A percentile compares a stretch with the other conserved stretches of the same genome.
Conservation (phyloP, 345 rosid species). For the Populus alba region DNA sequence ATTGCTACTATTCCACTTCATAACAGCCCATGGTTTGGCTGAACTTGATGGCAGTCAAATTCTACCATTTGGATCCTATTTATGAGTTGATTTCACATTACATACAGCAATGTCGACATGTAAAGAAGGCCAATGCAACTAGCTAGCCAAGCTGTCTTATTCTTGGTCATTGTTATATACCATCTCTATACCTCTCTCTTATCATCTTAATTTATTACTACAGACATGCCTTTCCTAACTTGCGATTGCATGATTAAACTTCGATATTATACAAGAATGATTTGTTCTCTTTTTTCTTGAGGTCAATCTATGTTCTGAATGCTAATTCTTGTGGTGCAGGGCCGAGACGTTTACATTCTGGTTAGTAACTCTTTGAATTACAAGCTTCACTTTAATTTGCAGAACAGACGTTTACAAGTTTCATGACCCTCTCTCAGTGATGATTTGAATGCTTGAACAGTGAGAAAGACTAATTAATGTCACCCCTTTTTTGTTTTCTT, state of each 20-base stretch:
- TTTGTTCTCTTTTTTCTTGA: background rate
- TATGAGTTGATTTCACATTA: background rate
- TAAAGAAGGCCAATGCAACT: background rate
- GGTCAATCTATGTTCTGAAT: conserved; percentile 12
- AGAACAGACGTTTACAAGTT: background rate
- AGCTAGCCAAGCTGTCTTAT: background rate
- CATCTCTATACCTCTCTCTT: background rate
- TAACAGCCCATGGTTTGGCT: background rate
- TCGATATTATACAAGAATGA: background rate
- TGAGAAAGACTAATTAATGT: background rate
- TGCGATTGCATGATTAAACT: background rate
- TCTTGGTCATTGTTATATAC: background rate
- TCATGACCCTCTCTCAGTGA: background rate
- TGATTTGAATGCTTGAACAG: background rate
- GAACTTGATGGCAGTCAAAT: background rate
- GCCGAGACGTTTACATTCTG: conserved; percentile 96
- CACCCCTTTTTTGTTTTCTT: background rate
- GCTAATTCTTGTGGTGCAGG: conserved; percentile 58
- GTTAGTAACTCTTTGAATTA: conserved; percentile 50
- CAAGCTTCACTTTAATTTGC: conserved; percentile 19
- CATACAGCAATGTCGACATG: background rate
- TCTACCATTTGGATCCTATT: background rate
- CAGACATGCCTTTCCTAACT: background rate
- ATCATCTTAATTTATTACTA: background rate
- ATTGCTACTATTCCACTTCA: background rate